Base-by-base conservation (phyloP, 2,329 filamentous ascomycete genomes). In the Domatiomyces globalis region DNA sequence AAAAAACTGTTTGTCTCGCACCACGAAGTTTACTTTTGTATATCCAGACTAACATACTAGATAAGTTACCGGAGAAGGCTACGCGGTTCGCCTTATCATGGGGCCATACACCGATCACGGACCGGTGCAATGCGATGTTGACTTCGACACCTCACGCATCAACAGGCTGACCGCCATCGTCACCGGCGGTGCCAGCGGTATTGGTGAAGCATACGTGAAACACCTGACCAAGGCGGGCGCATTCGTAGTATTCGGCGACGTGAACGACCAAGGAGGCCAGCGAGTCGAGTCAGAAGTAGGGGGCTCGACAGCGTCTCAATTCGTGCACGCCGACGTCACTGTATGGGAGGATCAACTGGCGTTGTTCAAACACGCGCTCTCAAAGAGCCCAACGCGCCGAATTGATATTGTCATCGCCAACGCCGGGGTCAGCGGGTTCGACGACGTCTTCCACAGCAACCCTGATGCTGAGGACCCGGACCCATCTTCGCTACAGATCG, bases 371-470 rank as follows among this genome's bases (percentile, higher is more conserved):
- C 63, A 59, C 0, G 69, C 71, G 1, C 63, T 65, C 10, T 50
- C 46, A 1, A 58, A 61, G 39, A 70, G 68, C 5, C 70, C 69
- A 0, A 54, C 59, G 17, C 64, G 67, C 0, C 67, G 66, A 44
- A 64, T 71, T 25, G 72, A 74, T 51, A 58, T 73, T 12, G 72
- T 74, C 9, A 67, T 74, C 47, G 71, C 72, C 1, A 74, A 74
- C 56, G 72, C 72, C 1, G 72, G 72, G 7, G 71, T 73, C 20
- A 61, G 61, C 25, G 60, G 64, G 1, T 62, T 63, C 0, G 69
- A 72, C 52, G 63, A 63, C 45, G 46, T 73, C 18, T 72, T 67
- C 63, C 60, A 12, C 53, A 70, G 10, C 64, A 70, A 50, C 67
- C 67, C 65, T n/a, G 33, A 57, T 49, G 12, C 27, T 20, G 62